Base-by-base conservation (phyloP, 805 yeast species). In the Candida ipomoeae region DNA sequence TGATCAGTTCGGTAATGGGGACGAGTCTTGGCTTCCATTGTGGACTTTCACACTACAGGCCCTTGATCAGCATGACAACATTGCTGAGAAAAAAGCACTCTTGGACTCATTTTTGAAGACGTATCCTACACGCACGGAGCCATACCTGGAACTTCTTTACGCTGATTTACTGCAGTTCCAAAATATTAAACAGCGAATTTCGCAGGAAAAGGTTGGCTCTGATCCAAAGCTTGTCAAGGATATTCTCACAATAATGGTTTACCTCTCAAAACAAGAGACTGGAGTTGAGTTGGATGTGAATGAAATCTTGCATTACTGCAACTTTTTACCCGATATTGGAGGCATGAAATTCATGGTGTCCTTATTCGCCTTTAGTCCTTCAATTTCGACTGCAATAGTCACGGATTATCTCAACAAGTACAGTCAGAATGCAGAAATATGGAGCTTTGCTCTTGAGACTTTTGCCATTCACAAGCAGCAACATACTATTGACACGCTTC, bases 21-120 rank as follows among this genome's bases (percentile, higher is more conserved):
- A 51, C 37, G 48, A 32, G 6, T 17, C 36, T 5, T 55, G 58
- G 58, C 35, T 42, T 6, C 44, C 48, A 2, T 37, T 55, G 11
- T 55, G 57, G 57, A 11, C 33, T 13, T 20, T 20, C 11, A 20
- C 31, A 11, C 6, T 44, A 11, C n/a, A 14, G 18, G 32, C 34
- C 2, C 39, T 43, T 15, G 37, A 34, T 21, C 26, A 14, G 20
- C 29, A 14, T 21, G 3, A 15, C 21, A 13, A n/a, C 18, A 5
- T 5, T 21, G 14, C 18, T 5, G 46, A 32, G 7, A 40, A 40
- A 7, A 40, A 15, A 5, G 29, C 34, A 5, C 13, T 44, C 40
- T 45, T 37, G 38, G 31, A n/a, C 17, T 14, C 21, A 5, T 45
- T 23, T 29, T 15, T 38, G 23, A 45, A 31, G 33, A 31, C 21